phyloP scores from a whole-genome alignment of 345 rosid species.

The Orychophragmus violaceus region DNA sequence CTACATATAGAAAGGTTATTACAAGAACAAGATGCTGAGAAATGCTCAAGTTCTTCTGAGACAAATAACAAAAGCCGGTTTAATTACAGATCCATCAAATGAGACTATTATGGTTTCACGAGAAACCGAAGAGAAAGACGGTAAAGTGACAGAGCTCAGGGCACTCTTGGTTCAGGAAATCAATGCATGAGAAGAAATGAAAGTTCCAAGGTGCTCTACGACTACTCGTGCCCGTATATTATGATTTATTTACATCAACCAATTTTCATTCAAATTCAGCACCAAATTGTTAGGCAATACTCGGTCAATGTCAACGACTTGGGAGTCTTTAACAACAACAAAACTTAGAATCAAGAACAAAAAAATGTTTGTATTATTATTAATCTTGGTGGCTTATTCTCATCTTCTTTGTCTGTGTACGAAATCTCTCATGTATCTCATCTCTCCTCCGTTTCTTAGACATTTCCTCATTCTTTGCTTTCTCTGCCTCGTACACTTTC shows the following conservation, averaged over 20 bases:
- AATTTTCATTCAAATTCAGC: neutral
- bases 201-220: slow-evolving; percentile 35
- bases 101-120: slow-evolving; percentile 23
- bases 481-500: slow-evolving; percentile 39
- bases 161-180: slow-evolving; percentile 40
- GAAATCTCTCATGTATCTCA: slow-evolving; percentile 61
- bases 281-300: neutral
- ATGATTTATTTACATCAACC: neutral
- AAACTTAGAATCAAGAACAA: neutral
- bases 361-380: no score
- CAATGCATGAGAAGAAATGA: slow-evolving; percentile 31
- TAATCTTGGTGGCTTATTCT: neutral
- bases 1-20: slow-evolving; percentile 42
- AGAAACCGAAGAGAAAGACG: slow-evolving; percentile 27
- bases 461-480: slow-evolving; percentile 56
- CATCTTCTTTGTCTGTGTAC: slow-evolving; percentile 30
- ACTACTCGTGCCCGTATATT: slow-evolving; percentile 50
- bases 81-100: slow-evolving; percentile 30
- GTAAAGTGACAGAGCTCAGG: slow-evolving; percentile 28
- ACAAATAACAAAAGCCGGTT: slow-evolving; percentile 51
- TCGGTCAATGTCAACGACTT: neutral
- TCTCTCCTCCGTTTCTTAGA: slow-evolving; percentile 68
- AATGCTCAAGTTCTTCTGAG: slow-evolving; percentile 55
- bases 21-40: slow-evolving; percentile 42
- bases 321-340: neutral